Conservation (phyloP, 2,329 filamentous ascomycete genomes). For the Neoarthrinium moseri region DNA sequence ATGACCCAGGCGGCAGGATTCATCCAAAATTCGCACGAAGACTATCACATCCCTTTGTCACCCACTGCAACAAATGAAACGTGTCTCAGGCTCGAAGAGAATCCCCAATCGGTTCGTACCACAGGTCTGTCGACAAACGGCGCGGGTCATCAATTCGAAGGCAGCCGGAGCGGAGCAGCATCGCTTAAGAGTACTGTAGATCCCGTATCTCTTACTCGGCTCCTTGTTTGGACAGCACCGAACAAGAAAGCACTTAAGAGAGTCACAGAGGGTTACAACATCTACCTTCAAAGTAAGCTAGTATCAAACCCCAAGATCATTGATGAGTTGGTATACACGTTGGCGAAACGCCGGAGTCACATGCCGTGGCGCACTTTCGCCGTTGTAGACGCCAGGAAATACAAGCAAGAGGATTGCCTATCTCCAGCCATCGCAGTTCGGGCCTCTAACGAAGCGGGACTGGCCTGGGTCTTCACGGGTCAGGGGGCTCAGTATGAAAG, state of each 20-base stretch:
- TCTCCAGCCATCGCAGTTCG: neutral
- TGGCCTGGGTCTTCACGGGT: constrained; percentile 32
- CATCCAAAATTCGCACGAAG: neutral
- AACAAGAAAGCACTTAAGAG: constrained; percentile 27
- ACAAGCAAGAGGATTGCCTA: neutral
- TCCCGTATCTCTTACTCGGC: too few relatives aligned
- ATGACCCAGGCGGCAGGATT: neutral
- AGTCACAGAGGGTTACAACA: constrained; percentile 19
- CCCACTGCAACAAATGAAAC: too few relatives aligned
- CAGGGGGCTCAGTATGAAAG: constrained; percentile 35
- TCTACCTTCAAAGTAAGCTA: constrained; percentile 18
- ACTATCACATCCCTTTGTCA: too few relatives aligned
- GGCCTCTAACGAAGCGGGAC: neutral
- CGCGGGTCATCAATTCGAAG: too few relatives aligned
- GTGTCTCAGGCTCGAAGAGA: too few relatives aligned
- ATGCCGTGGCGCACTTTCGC: constrained; percentile 26
- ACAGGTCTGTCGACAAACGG: too few relatives aligned
- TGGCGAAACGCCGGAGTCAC: constrained; percentile 22
- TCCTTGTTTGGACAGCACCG: constrained; percentile 28
- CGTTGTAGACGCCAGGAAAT: constrained; percentile 13
- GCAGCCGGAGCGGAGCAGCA: too few relatives aligned
- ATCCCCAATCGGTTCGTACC: too few relatives aligned
- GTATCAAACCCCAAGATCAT: constrained; percentile 12
- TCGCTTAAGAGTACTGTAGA: too few relatives aligned
- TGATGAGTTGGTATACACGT: constrained; percentile 24